phyloP scores from a whole-genome alignment of 768 basidiomycete species.

The Amanita muscaria region DNA sequence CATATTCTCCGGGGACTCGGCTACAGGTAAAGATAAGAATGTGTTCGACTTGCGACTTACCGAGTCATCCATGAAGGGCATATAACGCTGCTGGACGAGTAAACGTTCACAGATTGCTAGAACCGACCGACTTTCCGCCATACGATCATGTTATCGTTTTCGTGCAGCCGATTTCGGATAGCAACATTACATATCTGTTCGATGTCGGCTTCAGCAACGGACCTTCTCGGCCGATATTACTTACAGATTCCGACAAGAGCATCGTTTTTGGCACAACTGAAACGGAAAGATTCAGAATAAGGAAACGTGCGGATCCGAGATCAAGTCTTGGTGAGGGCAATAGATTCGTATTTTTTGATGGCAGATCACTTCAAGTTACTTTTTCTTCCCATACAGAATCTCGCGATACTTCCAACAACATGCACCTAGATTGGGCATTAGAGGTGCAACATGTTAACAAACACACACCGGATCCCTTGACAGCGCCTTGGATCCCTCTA shows the following conservation, averaged over 20 bases:
- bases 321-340: slow-evolving; percentile 6
- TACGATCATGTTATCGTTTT: slow-evolving; percentile 6
- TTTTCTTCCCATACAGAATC: neutral
- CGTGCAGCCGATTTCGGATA: slow-evolving; percentile 2
- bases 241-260: slow-evolving; percentile 8
- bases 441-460: too few relatives aligned
- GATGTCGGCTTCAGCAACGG: slow-evolving; percentile 8
- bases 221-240: slow-evolving; percentile 1
- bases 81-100: slow-evolving; percentile 3
- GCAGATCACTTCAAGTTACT: neutral
- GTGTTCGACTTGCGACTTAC: neutral
- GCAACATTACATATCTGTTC: slow-evolving; percentile 5
- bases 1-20: slow-evolving; percentile 16
- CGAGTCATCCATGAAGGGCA: neutral
- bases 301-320: neutral
- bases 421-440: slow-evolving; percentile 9
- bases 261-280: slow-evolving; percentile 5
- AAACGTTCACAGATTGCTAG: neutral
- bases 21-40: slow-evolving; percentile 11
- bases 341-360: neutral
- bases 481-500: slow-evolving; percentile 16
- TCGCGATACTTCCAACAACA: neutral
- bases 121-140: neutral
- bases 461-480: neutral
- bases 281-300: slow-evolving; percentile 8